Evolutionary conservation across 75 land plant genomes (phyloP).

Genomic region (Cryptomeria japonica): DNA sequence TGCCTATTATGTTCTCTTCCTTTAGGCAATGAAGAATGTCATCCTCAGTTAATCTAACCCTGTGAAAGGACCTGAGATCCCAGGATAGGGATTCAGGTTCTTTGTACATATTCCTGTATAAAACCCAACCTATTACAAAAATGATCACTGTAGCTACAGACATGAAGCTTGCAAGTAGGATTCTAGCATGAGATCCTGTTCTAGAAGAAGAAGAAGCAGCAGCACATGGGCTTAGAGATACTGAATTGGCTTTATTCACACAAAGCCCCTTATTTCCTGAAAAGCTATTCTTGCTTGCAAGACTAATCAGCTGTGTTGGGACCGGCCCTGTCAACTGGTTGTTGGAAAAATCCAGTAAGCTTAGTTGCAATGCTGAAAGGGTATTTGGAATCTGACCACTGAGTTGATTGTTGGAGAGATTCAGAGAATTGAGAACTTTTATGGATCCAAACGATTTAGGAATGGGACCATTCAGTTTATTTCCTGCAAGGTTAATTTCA

Average conservation of each 20-base stretch:
- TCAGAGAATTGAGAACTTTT: constrained; percentile 34
- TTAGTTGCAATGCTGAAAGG: constrained; percentile 33
- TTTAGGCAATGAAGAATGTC: constrained; percentile 46
- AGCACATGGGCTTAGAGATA: constrained; percentile 15
- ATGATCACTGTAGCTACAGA: constrained; percentile 9
- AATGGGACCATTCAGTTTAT: constrained; percentile 36
- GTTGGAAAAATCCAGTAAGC: constrained; percentile 61
- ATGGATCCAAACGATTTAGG: constrained; percentile 32
- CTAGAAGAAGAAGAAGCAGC: neutral
- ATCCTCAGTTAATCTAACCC: constrained; percentile 34
- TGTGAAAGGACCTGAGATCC: constrained; percentile 38
- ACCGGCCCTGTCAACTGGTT: constrained; percentile 51
- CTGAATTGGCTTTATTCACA: constrained; percentile 3
- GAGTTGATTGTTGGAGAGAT: constrained; percentile 46
- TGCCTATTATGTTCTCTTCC: constrained; percentile 64
- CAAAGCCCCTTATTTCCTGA: constrained; percentile 70
- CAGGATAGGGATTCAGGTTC: constrained; percentile 20
- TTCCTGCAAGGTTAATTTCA: constrained; percentile 32
- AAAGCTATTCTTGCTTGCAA: constrained; percentile 33
- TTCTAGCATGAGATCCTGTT: neutral
- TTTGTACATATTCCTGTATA: neutral
- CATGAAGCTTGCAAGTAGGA: neutral
- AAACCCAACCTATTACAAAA: neutral
- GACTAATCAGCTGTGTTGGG: constrained; percentile 31
- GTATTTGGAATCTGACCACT: constrained; percentile 47